Conservation (phyloP, 2,329 filamentous ascomycete genomes). For the Alternaria tenuissima region DNA sequence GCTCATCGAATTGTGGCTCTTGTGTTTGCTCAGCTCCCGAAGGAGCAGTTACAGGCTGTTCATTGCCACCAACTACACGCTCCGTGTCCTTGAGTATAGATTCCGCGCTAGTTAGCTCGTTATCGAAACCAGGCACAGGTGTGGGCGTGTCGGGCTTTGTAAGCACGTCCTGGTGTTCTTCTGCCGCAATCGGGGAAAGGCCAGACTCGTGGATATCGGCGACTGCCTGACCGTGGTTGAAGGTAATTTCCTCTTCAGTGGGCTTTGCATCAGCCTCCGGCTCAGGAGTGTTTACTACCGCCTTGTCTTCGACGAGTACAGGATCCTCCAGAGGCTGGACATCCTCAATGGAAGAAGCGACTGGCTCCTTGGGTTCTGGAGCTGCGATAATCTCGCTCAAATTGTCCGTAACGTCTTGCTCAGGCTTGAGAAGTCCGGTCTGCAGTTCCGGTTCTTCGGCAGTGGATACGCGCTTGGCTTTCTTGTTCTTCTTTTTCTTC, state of each 20-base stretch:
- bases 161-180: not conserved
- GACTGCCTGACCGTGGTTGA: not conserved
- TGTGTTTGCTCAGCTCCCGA: not conserved
- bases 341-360: not conserved
- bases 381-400: not conserved
- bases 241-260: not conserved
- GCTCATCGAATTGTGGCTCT: constrained; percentile 5
- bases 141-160: not conserved
- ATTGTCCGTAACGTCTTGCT: not conserved
- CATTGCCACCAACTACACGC: not conserved
- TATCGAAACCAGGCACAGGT: not conserved
- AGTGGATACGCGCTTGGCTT: constrained; percentile 27
- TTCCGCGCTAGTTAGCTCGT: not conserved
- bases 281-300: not conserved
- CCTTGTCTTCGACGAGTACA: not conserved
- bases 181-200: not conserved
- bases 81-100: not conserved
- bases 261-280: not conserved
- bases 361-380: not conserved
- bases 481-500: constrained; percentile 39
- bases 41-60: not conserved
- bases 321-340: not conserved
- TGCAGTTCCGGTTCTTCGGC: constrained; percentile 23
- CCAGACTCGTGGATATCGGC: not conserved
- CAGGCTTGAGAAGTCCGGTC: constrained; percentile 5